These are phyloP conservation scores for Pythium sukuiense DNA, from an alignment of 352 stramenopile genomes.

Conservation along the genomic window DNA sequence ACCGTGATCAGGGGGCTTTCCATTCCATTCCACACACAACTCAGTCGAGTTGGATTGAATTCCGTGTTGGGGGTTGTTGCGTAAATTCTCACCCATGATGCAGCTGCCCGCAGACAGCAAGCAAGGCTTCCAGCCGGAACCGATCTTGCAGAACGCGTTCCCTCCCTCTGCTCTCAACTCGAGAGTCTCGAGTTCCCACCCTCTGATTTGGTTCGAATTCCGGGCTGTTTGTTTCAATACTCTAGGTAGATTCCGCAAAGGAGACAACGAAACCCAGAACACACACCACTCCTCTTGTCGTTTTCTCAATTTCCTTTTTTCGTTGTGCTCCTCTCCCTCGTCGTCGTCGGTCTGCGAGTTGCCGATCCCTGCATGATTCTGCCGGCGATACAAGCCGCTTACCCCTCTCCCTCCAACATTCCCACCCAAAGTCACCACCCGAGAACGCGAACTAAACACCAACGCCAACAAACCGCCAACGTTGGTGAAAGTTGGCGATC, in stretches of 20 bases:
- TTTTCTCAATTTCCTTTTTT: conserved; percentile 1
- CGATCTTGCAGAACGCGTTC: neutral
- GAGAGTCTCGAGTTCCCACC: too few species aligned
- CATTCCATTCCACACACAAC: conserved; percentile 6
- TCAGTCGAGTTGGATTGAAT: neutral
- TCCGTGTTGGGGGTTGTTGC: neutral
- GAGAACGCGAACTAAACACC: neutral
- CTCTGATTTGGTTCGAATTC: too few species aligned
- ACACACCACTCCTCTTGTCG: neutral
- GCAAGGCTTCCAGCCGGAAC: neutral
- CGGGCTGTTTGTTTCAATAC: too few species aligned
- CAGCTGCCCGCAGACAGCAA: neutral
- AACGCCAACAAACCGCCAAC: conserved; percentile 1
- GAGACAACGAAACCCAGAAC: neutral
- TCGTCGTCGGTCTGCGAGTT: neutral
- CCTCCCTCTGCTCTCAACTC: neutral
- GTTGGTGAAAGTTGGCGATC: neutral
- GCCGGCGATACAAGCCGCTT: neutral
- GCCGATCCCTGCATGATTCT: neutral
- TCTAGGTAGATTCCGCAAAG: neutral
- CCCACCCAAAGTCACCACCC: neutral
- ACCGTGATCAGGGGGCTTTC: neutral
- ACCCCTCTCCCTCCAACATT: neutral
- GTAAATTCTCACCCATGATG: neutral
- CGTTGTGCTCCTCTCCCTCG: neutral